Evolutionary conservation across 2,329 filamentous ascomycete species (phyloP), one percentile per base, ranked within the genome.

Genomic region (Macroventuria anomochaeta): DNA sequence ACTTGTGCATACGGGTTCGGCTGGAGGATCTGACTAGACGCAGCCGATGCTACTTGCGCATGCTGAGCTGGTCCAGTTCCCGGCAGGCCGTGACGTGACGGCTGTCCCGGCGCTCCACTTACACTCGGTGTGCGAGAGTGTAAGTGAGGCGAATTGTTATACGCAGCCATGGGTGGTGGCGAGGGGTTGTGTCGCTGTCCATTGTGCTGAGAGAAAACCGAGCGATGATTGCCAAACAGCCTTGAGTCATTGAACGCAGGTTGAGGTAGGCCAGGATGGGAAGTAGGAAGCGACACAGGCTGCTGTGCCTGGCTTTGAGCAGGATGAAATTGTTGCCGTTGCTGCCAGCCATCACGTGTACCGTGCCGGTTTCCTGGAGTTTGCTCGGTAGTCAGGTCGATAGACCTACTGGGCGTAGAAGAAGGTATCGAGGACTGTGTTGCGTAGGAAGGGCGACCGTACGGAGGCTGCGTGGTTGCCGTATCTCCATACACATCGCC

Each of bases 1-100:
- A 75, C 69, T 46, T 72, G 70, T 13, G 68, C 67, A 50, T 74
- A 75, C 8, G 72, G 72, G 49, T 75, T 75, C 15, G 72, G 70
- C 37, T 74, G 70, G 18, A 75, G 51, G 7, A 73, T 70, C 47
- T 72, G 69, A 17, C 62, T 60, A 15, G 61, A 59, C 21, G 63
- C 55, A 13, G 58, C 57, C 18, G 64, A 41, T 31, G 61, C 29
- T 43, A 55, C 41, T 37, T 65, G 63, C 3, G 58, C 41, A 41
- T 64, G 64, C 33, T 63, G 64, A 33, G 60, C 47, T 18, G 65
- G 42, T 33, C 63, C 58, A 12, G 64, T 53, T 39, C 52, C 63
- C 11, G 59, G 58, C 10, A 71, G 58, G 8, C 60, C 53, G 36
- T 70, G 64, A 33, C 69, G 68, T 33, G 65, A 46, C 36, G 62